Evolutionary conservation across 306 rosid genomes (phyloP).

Genomic region (Lotus japonicus): DNA sequence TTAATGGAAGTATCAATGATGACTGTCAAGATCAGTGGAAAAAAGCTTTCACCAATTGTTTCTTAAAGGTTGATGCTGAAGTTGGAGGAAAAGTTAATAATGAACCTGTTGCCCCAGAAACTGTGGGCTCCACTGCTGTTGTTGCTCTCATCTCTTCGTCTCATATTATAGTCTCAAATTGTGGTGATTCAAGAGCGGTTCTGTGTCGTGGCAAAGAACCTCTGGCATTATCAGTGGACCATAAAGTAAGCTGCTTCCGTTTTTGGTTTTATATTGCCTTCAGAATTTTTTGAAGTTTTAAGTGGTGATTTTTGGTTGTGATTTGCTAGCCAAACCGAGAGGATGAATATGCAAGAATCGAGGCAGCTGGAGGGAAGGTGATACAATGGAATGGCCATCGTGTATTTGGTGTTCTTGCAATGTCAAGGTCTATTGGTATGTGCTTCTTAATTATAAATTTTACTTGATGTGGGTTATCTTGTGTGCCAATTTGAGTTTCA

Average conservation of each 20-base stretch:
- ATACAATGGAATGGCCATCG: constrained; percentile 95
- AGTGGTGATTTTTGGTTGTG: constrained; percentile 19
- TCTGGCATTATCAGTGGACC: constrained; percentile 80
- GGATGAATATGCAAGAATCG: constrained; percentile 89
- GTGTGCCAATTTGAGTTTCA: constrained; percentile 10
- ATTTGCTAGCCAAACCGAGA: constrained; percentile 75
- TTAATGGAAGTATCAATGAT: constrained; percentile 33
- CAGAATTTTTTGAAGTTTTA: background rate
- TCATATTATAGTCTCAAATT: constrained; percentile 78
- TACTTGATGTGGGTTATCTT: background rate
- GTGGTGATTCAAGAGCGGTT: constrained; percentile 97
- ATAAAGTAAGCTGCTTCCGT: constrained; percentile 51
- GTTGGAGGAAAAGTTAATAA: constrained; percentile 57
- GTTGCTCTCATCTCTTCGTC: constrained; percentile 76
- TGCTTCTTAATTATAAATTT: constrained; percentile 4
- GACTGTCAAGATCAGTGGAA: constrained; percentile 74
- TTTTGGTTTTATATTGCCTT: background rate
- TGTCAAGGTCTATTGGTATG: constrained; percentile 97
- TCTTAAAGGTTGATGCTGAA: constrained; percentile 75
- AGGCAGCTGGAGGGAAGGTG: constrained; percentile 96
- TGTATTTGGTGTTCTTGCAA: constrained; percentile 90
- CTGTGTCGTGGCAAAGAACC: constrained; percentile 86
- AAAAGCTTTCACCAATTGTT: constrained; percentile 61
- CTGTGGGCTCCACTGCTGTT: constrained; percentile 92
- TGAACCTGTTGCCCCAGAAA: constrained; percentile 81